Evolutionary conservation across 768 basidiomycete genomes (phyloP).

Genomic region (Candolleomyces eurysporus): DNA sequence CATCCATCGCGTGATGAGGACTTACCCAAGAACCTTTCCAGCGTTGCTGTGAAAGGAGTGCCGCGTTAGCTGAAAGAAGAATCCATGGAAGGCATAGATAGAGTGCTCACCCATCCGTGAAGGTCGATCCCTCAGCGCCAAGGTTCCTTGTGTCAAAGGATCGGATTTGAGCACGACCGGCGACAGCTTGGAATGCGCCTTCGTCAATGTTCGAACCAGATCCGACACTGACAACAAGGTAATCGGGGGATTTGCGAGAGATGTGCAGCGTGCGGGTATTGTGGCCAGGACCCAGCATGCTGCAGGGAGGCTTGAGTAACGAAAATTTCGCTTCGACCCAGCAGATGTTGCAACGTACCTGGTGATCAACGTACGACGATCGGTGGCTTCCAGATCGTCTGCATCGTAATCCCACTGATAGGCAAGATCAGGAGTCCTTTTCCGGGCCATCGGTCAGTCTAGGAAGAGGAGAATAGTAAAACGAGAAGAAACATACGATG

Average conservation of each 20-base stretch:
- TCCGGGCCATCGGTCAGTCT: background rate
- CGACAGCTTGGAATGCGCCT: background rate
- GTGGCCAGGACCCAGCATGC: constrained; percentile 10
- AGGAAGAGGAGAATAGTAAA: background rate
- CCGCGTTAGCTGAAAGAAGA: background rate
- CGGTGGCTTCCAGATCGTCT: background rate
- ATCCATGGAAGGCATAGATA: background rate
- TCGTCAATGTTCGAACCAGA: constrained; percentile 13
- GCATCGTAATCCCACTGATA: background rate
- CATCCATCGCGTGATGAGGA: background rate
- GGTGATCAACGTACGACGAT: background rate
- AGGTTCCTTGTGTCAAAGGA: constrained; percentile 11
- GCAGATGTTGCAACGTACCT: background rate
- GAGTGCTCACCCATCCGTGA: background rate
- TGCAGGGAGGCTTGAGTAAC: background rate
- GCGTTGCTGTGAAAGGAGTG: background rate
- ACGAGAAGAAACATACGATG: constrained; percentile 4
- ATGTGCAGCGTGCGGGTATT: constrained; percentile 14
- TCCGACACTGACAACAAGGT: constrained; percentile 12
- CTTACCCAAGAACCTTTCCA: constrained; percentile 6
- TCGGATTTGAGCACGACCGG: constrained; percentile 13
- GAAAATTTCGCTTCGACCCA: background rate
- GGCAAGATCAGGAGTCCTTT: background rate
- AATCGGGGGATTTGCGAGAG: constrained; percentile 10
- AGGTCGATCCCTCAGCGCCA: constrained; percentile 2